Evolutionary conservation across 2,329 filamentous ascomycete species (phyloP).

Genomic region (Colletotrichum salicis): DNA sequence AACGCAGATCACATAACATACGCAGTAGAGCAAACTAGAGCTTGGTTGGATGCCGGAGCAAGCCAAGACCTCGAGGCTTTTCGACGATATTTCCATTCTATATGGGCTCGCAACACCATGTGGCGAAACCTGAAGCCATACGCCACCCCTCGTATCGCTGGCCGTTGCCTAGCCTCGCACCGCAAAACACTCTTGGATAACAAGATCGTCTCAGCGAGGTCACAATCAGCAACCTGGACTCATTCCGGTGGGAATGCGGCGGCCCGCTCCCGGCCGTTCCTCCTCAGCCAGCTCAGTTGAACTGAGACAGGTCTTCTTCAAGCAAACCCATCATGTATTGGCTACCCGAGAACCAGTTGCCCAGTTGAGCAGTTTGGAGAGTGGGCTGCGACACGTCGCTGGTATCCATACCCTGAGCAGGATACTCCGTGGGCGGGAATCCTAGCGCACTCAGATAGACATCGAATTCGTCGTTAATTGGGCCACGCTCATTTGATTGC

Average conservation of each 20-base stretch:
- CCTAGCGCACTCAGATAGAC: slow-evolving; percentile 73
- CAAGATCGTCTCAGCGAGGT: background rate
- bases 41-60: background rate
- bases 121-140: background rate
- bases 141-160: background rate
- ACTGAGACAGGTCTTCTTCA: slow-evolving; percentile 67
- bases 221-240: background rate
- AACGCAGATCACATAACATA: too few species aligned
- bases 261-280: background rate
- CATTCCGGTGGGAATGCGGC: background rate
- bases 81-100: background rate
- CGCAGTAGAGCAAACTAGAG: background rate
- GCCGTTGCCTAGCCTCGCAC: background rate
- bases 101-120: background rate
- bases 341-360: slow-evolving; percentile 75
- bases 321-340: slow-evolving; percentile 72
- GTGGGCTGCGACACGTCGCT: slow-evolving; percentile 40
- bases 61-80: background rate
- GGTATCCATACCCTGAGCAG: slow-evolving; percentile 42
- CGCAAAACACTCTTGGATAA: background rate
- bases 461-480: slow-evolving; percentile 70
- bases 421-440: slow-evolving; percentile 58
- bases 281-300: slow-evolving; percentile 38
- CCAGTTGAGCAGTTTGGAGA: slow-evolving; percentile 58
- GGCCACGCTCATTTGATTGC: slow-evolving; percentile 57